phyloP scores from a whole-genome alignment of 306 rosid genomes.

The Cicer judaicum region DNA sequence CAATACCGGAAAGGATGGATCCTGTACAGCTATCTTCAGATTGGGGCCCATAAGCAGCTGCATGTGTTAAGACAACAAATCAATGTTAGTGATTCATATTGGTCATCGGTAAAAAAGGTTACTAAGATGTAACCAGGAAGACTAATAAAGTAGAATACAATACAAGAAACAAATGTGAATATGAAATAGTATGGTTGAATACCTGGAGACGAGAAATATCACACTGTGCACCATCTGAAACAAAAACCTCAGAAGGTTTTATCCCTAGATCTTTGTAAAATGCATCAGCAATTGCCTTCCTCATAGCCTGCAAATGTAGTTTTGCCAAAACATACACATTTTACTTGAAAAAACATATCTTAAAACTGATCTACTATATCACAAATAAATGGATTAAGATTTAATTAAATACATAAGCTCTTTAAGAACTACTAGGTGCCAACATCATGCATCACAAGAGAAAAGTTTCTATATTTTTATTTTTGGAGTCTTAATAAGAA shows the following conservation, averaged over 20 bases:
- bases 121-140: neutral
- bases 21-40: constrained; percentile 66
- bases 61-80: constrained; percentile 42
- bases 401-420: constrained; percentile 25
- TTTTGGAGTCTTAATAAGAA: neutral
- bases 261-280: constrained; percentile 59
- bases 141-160: constrained; percentile 27
- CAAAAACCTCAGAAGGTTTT: constrained; percentile 64
- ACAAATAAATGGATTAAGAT: constrained; percentile 22
- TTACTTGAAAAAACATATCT: constrained; percentile 4
- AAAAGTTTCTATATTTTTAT: neutral
- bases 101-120: too few species aligned
- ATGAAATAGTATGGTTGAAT: constrained; percentile 33
- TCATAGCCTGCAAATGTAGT: constrained; percentile 51
- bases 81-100: constrained; percentile 19
- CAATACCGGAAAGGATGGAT: constrained; percentile 78
- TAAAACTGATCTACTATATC: constrained; percentile 23
- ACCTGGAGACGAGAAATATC: constrained; percentile 88
- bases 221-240: constrained; percentile 82
- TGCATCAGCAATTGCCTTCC: constrained; percentile 63
- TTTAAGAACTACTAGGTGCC: constrained; percentile 1
- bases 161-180: constrained; percentile 3
- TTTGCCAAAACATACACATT: constrained; percentile 21
- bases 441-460: constrained; percentile 4
- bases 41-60: constrained; percentile 75